phyloP scores from a whole-genome alignment of 768 basidiomycete genomes.

The Amanita muscaria region DNA sequence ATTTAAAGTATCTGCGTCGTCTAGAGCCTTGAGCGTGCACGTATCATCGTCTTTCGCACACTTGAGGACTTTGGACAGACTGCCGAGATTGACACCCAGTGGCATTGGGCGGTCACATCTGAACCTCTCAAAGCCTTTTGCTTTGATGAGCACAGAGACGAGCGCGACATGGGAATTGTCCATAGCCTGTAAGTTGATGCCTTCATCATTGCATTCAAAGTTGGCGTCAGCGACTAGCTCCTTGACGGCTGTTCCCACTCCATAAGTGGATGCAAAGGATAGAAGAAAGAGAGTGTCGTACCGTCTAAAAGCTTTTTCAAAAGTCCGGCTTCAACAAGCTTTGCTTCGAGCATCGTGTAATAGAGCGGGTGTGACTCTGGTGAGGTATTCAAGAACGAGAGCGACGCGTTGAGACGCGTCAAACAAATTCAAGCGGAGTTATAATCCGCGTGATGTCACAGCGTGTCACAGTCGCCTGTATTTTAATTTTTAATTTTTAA shows the following conservation, averaged over 20 bases:
- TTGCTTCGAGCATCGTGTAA: conserved; percentile 78
- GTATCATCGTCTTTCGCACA: conserved; percentile 96
- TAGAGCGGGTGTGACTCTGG: conserved; percentile 13
- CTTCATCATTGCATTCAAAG: conserved; percentile 95
- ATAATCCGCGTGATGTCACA: conserved; percentile 16
- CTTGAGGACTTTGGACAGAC: conserved; percentile 90
- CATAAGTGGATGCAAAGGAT: background rate
- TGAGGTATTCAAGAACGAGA: conserved; percentile 10
- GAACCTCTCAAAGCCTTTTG: conserved; percentile 75
- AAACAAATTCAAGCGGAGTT: conserved; percentile 26
- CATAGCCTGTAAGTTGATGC: conserved; percentile 95
- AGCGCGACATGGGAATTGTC: conserved; percentile 99
- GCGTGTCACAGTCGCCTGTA: conserved; percentile 8
- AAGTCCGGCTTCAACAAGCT: conserved; percentile 75
- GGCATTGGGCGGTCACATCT: conserved; percentile 95
- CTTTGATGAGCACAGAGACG: conserved; percentile 77
- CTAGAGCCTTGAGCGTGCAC: conserved; percentile 83
- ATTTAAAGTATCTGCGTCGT: conserved; percentile 83
- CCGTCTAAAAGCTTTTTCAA: conserved; percentile 93
- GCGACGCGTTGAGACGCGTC: conserved; percentile 19
- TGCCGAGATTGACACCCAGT: conserved; percentile 77
- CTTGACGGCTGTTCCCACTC: conserved; percentile 93
- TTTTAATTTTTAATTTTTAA: background rate
- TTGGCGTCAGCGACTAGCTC: conserved; percentile 97
- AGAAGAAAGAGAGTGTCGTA: conserved; percentile 25